Evolutionary conservation across 768 basidiomycete species (phyloP).

Genomic region (Boletus sp.): DNA sequence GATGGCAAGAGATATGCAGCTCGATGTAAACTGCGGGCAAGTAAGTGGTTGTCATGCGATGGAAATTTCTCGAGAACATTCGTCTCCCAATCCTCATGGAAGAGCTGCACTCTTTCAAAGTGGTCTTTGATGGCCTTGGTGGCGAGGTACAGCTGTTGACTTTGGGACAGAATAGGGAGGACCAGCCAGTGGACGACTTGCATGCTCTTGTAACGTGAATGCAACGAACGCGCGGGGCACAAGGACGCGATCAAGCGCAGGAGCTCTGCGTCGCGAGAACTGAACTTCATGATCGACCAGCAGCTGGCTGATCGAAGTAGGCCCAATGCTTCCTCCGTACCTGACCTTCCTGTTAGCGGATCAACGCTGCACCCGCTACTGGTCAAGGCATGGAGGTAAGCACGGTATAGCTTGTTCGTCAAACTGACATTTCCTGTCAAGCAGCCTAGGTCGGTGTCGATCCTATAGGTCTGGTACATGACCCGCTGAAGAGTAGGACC

Average conservation of each 20-base stretch:
- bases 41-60: not conserved
- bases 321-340: conserved; percentile 41
- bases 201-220: conserved; percentile 35
- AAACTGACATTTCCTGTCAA: conserved; percentile 24
- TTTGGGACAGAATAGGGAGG: conserved; percentile 27
- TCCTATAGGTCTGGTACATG: conserved; percentile 26
- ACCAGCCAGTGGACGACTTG: conserved; percentile 34
- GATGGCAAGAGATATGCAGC: conserved; percentile 8
- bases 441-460: conserved; percentile 31
- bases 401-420: conserved; percentile 31
- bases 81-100: not conserved
- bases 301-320: conserved; percentile 36
- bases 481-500: not conserved
- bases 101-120: conserved; percentile 7
- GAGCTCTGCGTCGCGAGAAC: conserved; percentile 24
- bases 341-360: conserved; percentile 42
- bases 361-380: conserved; percentile 35
- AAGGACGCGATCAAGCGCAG: conserved; percentile 33
- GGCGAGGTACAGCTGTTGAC: conserved; percentile 20
- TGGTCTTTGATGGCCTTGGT: conserved; percentile 28
- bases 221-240: conserved; percentile 18
- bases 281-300: conserved; percentile 37
- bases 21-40: conserved; percentile 13
- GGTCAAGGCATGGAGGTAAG: conserved; percentile 45
- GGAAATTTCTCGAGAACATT: not conserved